Evolutionary conservation across 2,329 filamentous ascomycete genomes (phyloP).

Genomic region (Penicillium sp.): DNA sequence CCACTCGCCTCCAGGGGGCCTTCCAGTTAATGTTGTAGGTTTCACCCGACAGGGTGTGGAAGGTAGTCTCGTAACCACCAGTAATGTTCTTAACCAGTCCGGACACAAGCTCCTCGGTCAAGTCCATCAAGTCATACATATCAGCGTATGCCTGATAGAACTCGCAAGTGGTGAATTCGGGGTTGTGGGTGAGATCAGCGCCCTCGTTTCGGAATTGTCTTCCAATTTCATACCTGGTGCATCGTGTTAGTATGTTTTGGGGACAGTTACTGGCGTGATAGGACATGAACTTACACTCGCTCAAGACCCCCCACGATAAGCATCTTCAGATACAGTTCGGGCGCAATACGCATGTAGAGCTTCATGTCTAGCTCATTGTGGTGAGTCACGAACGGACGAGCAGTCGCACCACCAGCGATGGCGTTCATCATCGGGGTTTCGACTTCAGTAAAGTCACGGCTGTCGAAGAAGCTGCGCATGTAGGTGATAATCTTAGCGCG

Average conservation of each 20-base stretch:
- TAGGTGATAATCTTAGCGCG: slow-evolving; percentile 83
- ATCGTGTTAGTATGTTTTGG: background rate
- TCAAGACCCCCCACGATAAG: slow-evolving; percentile 88
- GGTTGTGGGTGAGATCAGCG: slow-evolving; percentile 91
- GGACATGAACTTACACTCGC: slow-evolving; percentile 56
- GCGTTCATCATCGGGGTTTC: slow-evolving; percentile 97
- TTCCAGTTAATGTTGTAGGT: slow-evolving; percentile 93
- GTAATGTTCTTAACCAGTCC: slow-evolving; percentile 83
- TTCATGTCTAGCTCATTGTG: slow-evolving; percentile 96
- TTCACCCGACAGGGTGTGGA: slow-evolving; percentile 80
- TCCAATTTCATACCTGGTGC: slow-evolving; percentile 65
- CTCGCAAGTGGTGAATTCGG: slow-evolving; percentile 94
- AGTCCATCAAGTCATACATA: slow-evolving; percentile 81
- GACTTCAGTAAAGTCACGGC: slow-evolving; percentile 83
- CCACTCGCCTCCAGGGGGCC: slow-evolving; percentile 82
- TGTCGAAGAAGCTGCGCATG: slow-evolving; percentile 82
- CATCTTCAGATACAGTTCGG: slow-evolving; percentile 96
- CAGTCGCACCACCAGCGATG: slow-evolving; percentile 91
- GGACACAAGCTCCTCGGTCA: slow-evolving; percentile 90
- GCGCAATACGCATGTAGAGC: slow-evolving; percentile 89
- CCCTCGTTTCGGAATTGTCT: slow-evolving; percentile 94
- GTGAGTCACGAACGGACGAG: slow-evolving; percentile 88
- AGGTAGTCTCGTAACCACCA: slow-evolving; percentile 77
- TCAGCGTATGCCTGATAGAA: slow-evolving; percentile 95
- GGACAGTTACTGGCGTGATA: background rate